phyloP scores from a whole-genome alignment of 2,329 filamentous ascomycete species.

The Fusarium metavorans region DNA sequence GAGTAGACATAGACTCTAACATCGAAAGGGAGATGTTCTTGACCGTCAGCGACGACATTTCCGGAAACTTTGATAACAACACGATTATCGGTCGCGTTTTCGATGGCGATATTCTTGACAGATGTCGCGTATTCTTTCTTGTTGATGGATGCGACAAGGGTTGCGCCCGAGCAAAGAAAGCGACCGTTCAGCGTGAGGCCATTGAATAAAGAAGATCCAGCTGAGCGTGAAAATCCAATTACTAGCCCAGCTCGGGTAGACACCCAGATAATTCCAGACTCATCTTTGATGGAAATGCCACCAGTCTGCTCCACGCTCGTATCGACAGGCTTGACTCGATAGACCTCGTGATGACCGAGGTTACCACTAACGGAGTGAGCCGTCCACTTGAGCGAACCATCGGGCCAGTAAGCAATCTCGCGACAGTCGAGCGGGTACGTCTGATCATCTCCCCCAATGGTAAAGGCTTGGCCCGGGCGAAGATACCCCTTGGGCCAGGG shows the following conservation, averaged over 20 bases:
- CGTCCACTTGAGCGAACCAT: conserved; percentile 72
- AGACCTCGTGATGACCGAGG: conserved; percentile 54
- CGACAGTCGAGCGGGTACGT: conserved; percentile 24
- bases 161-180: conserved; percentile 16
- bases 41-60: not conserved
- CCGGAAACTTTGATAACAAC: conserved; percentile 32
- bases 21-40: conserved; percentile 30
- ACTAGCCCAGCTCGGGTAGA: conserved; percentile 9
- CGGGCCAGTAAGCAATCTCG: conserved; percentile 58
- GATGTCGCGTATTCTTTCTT: conserved; percentile 20
- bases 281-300: not conserved
- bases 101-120: conserved; percentile 1
- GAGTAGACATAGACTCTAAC: conserved; percentile 65
- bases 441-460: conserved; percentile 9
- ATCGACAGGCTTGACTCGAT: conserved; percentile 48
- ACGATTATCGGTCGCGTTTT: conserved; percentile 22
- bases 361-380: conserved; percentile 64
- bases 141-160: conserved; percentile 29
- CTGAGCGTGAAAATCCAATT: conserved; percentile 3
- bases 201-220: conserved; percentile 11
- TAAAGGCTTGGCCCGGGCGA: conserved; percentile 24
- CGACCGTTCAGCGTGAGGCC: conserved; percentile 1
- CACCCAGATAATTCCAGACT: not conserved
- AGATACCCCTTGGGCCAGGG: conserved; percentile 31
- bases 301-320: not conserved